Base-by-base conservation (phyloP, 1,139 yeast species). In the Geotrichum fermentans region DNA sequence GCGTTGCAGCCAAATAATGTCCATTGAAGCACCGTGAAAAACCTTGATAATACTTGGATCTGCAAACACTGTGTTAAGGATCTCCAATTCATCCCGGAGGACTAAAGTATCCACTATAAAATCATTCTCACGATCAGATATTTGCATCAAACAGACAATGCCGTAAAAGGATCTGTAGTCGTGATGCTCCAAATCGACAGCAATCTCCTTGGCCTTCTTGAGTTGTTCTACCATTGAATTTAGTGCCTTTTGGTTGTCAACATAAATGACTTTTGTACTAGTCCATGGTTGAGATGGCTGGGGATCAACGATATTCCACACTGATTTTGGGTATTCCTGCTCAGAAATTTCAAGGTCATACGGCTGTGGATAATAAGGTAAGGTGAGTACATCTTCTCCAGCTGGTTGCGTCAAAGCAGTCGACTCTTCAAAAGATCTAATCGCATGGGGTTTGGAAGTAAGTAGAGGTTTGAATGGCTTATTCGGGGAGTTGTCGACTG, bases 161-260 rank as follows among this genome's bases (percentile, higher is more conserved):
- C 99, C 99, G 58, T 83, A 82, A 60, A 86, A 94, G 0, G 96
- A 76, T 66, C 97, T 75, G 63, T 78, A 85, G 61, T 90, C 97
- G 63, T 94, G 98, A 66, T 94, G 98, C 63, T 94, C 99, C 56
- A 94, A 76, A 73, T 94, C 99, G n/a, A 94, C 83, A 0, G 98
- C 98, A 38, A 94, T 78, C 55, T 80, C 96, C 1, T 72, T 67
- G 54, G 74, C 74, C 1, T 64, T 60, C 43, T 67, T 65, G 46
- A 94, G 71, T 11, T 73, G 76, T 0, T 68, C 61, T 1, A 88
- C 59, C 84, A 94, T 78, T 4, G 63, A 64, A 0, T 69, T 59
- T 34, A 92, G 65, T 32, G 71, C 70, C 16, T 75, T 80, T 1
- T 69, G 68, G 1, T 75, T 74, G 55, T 84, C 89, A 1, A 94